Conservation (phyloP, 2,329 filamentous ascomycete genomes). For the Madurella fahalii region DNA sequence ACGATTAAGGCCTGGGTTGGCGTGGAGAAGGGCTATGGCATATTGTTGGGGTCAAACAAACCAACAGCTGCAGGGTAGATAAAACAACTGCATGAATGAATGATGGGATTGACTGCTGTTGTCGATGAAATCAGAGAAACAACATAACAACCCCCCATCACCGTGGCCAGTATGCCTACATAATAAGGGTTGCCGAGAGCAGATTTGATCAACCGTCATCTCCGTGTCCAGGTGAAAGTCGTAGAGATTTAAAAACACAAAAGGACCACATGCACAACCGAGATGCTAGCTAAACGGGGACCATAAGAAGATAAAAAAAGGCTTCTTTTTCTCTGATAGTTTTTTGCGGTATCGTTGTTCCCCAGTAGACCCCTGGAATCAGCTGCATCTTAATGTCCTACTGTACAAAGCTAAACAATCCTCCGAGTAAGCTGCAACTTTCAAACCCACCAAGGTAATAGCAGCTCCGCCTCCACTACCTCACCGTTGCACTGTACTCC, state of each 20-base stretch:
- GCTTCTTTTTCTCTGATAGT: no score
- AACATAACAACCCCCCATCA: no score
- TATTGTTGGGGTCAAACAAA: background rate
- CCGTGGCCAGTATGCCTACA: background rate
- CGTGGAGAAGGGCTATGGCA: background rate
- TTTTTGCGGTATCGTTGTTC: no score
- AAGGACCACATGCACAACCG: no score
- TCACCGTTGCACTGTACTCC: no score
- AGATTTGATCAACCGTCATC: background rate
- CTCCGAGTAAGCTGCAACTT: no score
- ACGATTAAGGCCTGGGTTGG: background rate
- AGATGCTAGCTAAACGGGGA: background rate
- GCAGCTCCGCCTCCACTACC: no score
- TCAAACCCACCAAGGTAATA: no score
- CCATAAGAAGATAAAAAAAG: background rate
- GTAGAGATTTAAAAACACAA: background rate
- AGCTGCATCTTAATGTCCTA: no score
- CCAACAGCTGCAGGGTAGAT: background rate
- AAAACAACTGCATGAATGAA: slow-evolving; percentile 7
- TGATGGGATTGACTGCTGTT: background rate
- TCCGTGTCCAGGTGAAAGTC: background rate
- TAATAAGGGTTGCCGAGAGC: background rate
- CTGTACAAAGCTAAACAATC: no score
- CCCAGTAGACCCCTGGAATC: no score
- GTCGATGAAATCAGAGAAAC: background rate